Evolutionary conservation across 768 basidiomycete species (phyloP).

Genomic region (Suillus placidus): DNA sequence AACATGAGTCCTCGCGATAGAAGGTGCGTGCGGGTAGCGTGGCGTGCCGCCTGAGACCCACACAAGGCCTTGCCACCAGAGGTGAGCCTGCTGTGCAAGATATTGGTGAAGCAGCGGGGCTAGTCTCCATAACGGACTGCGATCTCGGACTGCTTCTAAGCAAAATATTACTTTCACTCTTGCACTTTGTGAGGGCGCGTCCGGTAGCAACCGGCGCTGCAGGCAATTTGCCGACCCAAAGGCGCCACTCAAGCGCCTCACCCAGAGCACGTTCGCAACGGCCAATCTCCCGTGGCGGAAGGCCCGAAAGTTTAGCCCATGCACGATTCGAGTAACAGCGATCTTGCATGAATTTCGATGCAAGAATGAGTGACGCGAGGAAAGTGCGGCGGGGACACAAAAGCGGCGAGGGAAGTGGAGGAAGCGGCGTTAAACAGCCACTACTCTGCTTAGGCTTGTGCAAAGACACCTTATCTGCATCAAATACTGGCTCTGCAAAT

Average conservation of each 20-base stretch:
- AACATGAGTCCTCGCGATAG: conserved; percentile 19
- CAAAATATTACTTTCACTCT: conserved; percentile 50
- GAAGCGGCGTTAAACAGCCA: conserved; percentile 35
- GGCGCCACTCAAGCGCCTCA: conserved; percentile 84
- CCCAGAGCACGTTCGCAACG: conserved; percentile 88
- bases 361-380: conserved; percentile 84
- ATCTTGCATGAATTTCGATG: conserved; percentile 92
- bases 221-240: conserved; percentile 83
- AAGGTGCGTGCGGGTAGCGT: conserved; percentile 45
- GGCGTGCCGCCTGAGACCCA: conserved; percentile 41
- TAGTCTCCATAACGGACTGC: background rate
- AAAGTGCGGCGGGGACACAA: conserved; percentile 89
- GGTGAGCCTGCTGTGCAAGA: conserved; percentile 15
- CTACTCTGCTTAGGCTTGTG: conserved; percentile 20
- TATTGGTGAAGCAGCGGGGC: conserved; percentile 5
- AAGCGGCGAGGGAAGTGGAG: conserved; percentile 72
- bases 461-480: conserved; percentile 14
- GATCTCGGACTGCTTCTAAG: conserved; percentile 8
- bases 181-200: conserved; percentile 50
- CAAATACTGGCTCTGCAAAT: conserved; percentile 22
- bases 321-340: conserved; percentile 92
- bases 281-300: conserved; percentile 83
- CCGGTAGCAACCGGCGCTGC: conserved; percentile 33
- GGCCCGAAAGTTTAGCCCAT: conserved; percentile 92
- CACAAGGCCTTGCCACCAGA: conserved; percentile 15